Evolutionary conservation across 345 rosid species (phyloP), one percentile per base, ranked within the genome.

Genomic region (Noccaea bulbosa): DNA sequence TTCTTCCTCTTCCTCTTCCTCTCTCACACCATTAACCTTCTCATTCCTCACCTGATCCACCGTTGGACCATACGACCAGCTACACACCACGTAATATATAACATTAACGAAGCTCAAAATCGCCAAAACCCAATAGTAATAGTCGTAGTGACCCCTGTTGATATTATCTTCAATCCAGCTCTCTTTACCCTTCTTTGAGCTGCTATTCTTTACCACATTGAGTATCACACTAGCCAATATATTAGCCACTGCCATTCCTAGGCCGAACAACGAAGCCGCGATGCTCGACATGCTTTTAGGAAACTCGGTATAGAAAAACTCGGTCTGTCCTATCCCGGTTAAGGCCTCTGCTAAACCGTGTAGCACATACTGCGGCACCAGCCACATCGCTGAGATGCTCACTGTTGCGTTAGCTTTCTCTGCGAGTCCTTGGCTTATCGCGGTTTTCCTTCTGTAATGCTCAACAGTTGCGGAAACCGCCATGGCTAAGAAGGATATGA

Each of bases 281-380:
- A 92, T 82, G 38, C 88, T 87, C 2, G 96, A 85, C 96, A 92
- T 89, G 61, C 82, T 80, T 72, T 85, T 86, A 0, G 98, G 98
- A 67, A 92, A 78, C 83, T 92, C 94, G 0, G 84, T 71, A 33
- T 92, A 89, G 80, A 75, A 92, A 72, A 89, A 89, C 77, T 89
- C 96, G 0, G 87, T 88, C 65, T 86, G 96, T 33, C 86, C 96
- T 38, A 92, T 86, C 5, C 82, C 88, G 7, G 72, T 79, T 32
- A 92, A 82, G n/a, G 94, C 96, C 78, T 89, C 96, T 0, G 96
- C 89, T 2, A 92, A 56, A 24, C 96, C 98, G 12, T 71, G 73
- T 62, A 92, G 24, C 55, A 79, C 76, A 37, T 80, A 78, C 41
- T 83, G 88, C 3, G 91, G 96, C 20, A 85, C 83, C 1, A 89